Base-by-base conservation (phyloP, 129 eudicot genomes). In the Pulicaria dysenterica region DNA sequence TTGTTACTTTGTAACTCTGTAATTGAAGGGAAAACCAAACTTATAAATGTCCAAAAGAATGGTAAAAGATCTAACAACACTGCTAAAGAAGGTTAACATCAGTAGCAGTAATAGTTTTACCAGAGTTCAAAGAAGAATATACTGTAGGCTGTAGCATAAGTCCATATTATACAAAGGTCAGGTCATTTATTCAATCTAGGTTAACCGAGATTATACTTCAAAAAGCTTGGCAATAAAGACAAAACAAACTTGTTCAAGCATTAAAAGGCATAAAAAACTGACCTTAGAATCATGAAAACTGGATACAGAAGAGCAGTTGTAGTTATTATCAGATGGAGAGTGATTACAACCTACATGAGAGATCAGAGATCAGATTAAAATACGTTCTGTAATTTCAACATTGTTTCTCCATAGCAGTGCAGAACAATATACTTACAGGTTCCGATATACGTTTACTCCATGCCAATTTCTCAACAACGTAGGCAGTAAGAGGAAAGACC, bases 281-380 rank as follows among this genome's bases (percentile, higher is more conserved):
- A 90, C 96, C 96, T 85, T 58, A 90, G 87, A 72, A 90, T 90
- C 68, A 90, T 87, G 77, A 83, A 17, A 75, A 87, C 89, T 24
- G 96, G 96, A 87, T 82, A 87, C 72, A 90, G 64, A 78, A 90
- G 73, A 24, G 81, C 74, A 66, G 83, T 54, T 24, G 87, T 80
- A 11, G 89, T 82, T 64, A 83, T 90, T 67, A 81, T n/a, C 57
- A 81, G 42, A 73, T 90, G 94, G 63, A 87, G 86, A 48, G 77
- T 38, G 65, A 87, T 75, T 6, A 85, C 96, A 37, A 73, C 86
- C 94, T 90, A 83, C 79, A 80, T 77, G n/a, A 82, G 54, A 70
- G n/a, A 76, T 42, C 73, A 82, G 54, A 70, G n/a, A 76, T 42
- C 73, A 65, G 17, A 36, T 55, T 66, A 55, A 67, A 60, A 58